Evolutionary conservation across 805 yeast species (phyloP).

Genomic region (Candida mattraensis): DNA sequence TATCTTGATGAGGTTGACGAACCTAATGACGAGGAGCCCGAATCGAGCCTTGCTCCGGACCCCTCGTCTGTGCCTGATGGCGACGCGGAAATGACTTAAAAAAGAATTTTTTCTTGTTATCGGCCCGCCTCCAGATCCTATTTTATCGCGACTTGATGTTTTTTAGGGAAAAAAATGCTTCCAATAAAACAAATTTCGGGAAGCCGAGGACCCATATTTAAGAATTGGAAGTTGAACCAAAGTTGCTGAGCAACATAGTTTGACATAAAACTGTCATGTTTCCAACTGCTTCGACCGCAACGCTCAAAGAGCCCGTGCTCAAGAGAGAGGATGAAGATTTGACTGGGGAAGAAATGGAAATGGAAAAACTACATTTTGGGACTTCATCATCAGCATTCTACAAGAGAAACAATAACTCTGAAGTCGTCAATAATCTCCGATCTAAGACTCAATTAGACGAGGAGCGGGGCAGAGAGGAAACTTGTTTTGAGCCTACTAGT

Average conservation of each 20-base stretch:
- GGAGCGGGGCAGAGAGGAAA: too few relatives aligned
- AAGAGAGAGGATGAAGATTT: conserved; percentile 7
- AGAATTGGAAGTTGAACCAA: too few relatives aligned
- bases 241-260: too few relatives aligned
- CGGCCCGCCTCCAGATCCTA: too few relatives aligned
- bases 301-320: background rate
- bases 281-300: conserved; percentile 1
- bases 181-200: too few relatives aligned
- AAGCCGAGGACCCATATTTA: too few relatives aligned
- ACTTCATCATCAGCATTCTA: conserved; percentile 6
- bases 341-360: conserved; percentile 3
- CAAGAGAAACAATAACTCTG: background rate
- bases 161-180: too few relatives aligned
- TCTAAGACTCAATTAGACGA: too few relatives aligned
- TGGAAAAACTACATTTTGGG: conserved; percentile 7
- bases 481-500: background rate
- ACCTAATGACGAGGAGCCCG: conserved; percentile 20
- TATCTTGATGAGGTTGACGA: conserved; percentile 50
- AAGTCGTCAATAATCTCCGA: background rate
- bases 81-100: conserved; percentile 8
- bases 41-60: conserved; percentile 1
- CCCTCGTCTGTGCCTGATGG: conserved; percentile 1
- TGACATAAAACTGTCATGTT: too few relatives aligned
- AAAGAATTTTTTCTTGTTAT: too few relatives aligned
- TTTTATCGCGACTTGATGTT: too few relatives aligned